Evolutionary conservation across 2,329 filamentous ascomycete species (phyloP), one percentile per base, ranked within the genome.

Genomic region (Paradendryphiella salina): DNA sequence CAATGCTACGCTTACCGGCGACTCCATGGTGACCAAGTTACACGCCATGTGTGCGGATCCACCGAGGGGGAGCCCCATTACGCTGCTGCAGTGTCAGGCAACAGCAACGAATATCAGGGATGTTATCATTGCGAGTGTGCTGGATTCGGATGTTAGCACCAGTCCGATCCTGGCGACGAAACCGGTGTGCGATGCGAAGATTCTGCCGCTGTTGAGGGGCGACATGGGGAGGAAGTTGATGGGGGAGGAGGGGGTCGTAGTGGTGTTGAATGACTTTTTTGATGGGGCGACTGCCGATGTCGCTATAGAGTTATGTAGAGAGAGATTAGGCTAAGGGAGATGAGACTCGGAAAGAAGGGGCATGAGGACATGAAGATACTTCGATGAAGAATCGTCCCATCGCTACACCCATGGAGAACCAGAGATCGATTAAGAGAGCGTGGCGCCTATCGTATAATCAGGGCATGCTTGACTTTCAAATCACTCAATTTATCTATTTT

Each of bases 231-330:
- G 58, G 34, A 63, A 64, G n/a, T 70, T 79, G 46, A 64, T 63
- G 37, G 55, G 61, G 9, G 73, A 76, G n/a, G 65, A 75, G 38
- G 61, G 76, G 2, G 71, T 80, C 0, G 76, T 80, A 3, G 65
- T 79, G 14, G 72, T 81, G 69, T 11, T 70, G 51, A 80, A 82
- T 67, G 79, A 81, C 50, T 81, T 80, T 54, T 73, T 81, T 37
- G 78, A 80, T 57, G 79, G 79, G 0, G 78, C 71, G 17, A 80
- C 77, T 15, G 74, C 75, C 3, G 77, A 80, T 68, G 72, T 78
- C 5, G 75, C 73, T 5, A 66, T 79, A 48, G 64, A 70, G 51
- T 59, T 78, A 56, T 76, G 72, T 54, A 61, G 59, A 43, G 65
- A 75, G 53, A 66, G 77, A 51, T 45, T 79, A 57, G 54, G 52